Evolutionary conservation across 164 flowering plant species (phyloP).

Genomic region (Piper betle): DNA sequence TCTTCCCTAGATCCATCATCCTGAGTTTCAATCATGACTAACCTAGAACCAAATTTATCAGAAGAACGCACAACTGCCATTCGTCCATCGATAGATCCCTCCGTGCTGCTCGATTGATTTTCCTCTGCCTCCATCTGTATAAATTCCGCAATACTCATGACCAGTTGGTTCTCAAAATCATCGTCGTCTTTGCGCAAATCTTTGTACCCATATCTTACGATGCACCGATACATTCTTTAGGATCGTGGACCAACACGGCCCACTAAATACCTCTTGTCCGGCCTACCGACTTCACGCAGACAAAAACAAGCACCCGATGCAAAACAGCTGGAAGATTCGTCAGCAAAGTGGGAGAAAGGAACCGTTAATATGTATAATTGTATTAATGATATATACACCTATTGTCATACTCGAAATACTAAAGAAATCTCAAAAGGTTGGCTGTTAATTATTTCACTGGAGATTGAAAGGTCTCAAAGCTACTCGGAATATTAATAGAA

Average conservation of each 20-base stretch:
- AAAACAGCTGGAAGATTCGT: conserved; percentile 62
- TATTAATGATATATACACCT: too few species aligned
- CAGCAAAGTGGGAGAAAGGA: conserved; percentile 55
- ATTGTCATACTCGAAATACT: too few species aligned
- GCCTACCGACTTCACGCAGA: conserved; percentile 43
- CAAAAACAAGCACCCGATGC: conserved; percentile 56
- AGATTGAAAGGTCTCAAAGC: too few species aligned
- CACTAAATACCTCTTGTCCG: conserved; percentile 50
- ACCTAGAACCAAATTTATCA: conserved; percentile 33
- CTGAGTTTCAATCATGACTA: conserved; percentile 19
- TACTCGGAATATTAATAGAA: too few species aligned
- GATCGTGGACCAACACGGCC: conserved; percentile 63
- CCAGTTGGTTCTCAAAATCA: conserved; percentile 40
- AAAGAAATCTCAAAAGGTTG: too few species aligned
- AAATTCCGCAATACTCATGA: conserved; percentile 62
- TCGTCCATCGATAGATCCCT: conserved; percentile 30
- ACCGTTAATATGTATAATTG: too few species aligned
- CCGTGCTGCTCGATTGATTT: conserved; percentile 8
- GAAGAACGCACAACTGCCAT: conserved; percentile 51
- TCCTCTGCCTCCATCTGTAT: conserved; percentile 59
- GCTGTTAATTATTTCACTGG: too few species aligned
- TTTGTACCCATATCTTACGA: conserved; percentile 61
- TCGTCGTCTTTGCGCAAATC: conserved; percentile 33
- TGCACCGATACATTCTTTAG: conserved; percentile 61
- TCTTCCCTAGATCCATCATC: conserved; percentile 9